These are phyloP conservation scores for Fusarium abutilonis DNA, from an alignment of 2,329 filamentous ascomycete species.

Conservation along the genomic window DNA sequence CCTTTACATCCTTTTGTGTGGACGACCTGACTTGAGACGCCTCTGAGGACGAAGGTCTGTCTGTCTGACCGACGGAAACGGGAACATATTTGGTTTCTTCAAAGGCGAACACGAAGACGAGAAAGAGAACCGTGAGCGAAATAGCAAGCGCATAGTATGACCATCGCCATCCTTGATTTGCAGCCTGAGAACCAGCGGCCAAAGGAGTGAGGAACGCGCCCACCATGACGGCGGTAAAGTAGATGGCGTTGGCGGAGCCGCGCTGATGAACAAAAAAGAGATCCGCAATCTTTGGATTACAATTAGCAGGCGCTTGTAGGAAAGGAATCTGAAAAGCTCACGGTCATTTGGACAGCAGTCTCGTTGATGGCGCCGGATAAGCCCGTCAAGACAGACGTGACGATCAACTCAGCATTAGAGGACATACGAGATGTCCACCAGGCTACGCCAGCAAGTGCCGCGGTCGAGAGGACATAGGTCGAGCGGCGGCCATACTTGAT, in stretches of 20 bases:
- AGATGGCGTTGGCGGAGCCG: constrained; percentile 47
- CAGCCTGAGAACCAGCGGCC: constrained; percentile 43
- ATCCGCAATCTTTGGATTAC: constrained; percentile 43
- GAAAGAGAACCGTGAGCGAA: constrained; percentile 35
- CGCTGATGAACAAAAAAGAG: constrained; percentile 50
- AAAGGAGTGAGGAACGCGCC: constrained; percentile 48
- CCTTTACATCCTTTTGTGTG: not conserved
- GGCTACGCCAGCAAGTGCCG: constrained; percentile 38
- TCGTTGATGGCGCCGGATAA: constrained; percentile 54
- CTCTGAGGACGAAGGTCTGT: not conserved
- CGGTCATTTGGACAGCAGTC: constrained; percentile 52
- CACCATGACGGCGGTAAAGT: constrained; percentile 48
- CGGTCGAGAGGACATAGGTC: constrained; percentile 44
- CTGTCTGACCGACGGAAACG: constrained; percentile 6
- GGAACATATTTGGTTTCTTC: constrained; percentile 49
- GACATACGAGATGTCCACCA: constrained; percentile 42
- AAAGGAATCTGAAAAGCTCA: not conserved
- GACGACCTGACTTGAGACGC: not conserved
- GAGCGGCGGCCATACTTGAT: constrained; percentile 50
- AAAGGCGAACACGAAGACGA: constrained; percentile 40
- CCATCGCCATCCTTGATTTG: constrained; percentile 40
- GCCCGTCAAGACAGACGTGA: constrained; percentile 45
- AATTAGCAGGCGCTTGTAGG: not conserved
- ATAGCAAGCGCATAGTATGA: constrained; percentile 43
- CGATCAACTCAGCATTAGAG: constrained; percentile 38